Evolutionary conservation across 2,329 filamentous ascomycete genomes (phyloP).

Genomic region (Chaetomium sp.): DNA sequence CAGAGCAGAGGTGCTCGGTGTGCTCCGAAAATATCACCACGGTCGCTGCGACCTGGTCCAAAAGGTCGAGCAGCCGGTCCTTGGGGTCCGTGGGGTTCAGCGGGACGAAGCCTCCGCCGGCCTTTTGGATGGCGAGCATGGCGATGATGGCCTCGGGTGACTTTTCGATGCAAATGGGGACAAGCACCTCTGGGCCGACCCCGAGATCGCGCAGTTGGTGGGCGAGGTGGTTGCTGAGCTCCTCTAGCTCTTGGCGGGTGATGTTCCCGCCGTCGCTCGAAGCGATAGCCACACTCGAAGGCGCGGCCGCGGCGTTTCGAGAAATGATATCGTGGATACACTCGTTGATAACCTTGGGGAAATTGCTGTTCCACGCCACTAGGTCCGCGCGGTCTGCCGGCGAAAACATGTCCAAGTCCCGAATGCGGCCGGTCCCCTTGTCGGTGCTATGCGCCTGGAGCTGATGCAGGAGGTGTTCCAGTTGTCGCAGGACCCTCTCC

Average conservation of each 20-base stretch:
- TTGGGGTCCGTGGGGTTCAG: constrained; percentile 17
- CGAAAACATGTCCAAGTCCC: background rate
- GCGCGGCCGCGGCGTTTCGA: background rate
- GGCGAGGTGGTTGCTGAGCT: background rate
- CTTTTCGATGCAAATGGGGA: constrained; percentile 21
- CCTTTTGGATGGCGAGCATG: constrained; percentile 21
- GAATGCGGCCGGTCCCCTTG: no score
- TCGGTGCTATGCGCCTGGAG: no score
- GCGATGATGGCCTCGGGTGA: constrained; percentile 11
- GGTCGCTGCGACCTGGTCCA: background rate
- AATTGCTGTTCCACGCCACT: constrained; percentile 1
- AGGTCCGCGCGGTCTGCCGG: background rate
- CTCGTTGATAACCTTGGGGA: background rate
- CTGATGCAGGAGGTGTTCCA: no score
- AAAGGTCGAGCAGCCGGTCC: constrained; percentile 1
- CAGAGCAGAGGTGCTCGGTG: background rate
- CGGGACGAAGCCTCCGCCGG: constrained; percentile 23
- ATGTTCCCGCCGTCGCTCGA: background rate
- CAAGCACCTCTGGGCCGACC: background rate
- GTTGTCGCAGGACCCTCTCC: no score
- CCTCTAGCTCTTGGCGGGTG: background rate
- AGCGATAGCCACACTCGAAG: background rate
- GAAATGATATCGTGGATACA: background rate
- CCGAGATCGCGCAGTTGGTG: background rate
- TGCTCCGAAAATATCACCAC: background rate